Conservation (phyloP, 768 basidiomycete genomes). For the Boletus coccyginus region DNA sequence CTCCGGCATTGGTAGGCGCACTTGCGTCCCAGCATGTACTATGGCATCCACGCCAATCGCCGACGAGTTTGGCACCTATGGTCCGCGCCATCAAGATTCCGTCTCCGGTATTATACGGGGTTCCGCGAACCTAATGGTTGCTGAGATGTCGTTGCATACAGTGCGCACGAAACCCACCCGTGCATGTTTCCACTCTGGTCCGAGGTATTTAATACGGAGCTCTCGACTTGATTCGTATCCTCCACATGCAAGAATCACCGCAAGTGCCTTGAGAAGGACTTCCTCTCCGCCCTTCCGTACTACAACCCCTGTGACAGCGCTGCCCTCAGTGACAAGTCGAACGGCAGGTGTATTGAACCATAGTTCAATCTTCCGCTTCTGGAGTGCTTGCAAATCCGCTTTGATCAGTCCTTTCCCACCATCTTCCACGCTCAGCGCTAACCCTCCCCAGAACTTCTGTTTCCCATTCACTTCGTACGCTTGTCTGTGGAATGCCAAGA, state of each 20-base stretch:
- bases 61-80: constrained; percentile 52
- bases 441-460: constrained; percentile 70
- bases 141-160: neutral
- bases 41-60: constrained; percentile 73
- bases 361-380: constrained; percentile 47
- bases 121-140: constrained; percentile 55
- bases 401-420: constrained; percentile 68
- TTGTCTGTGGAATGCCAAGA: constrained; percentile 60
- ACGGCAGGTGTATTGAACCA: constrained; percentile 56
- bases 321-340: constrained; percentile 32
- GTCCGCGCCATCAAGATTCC: constrained; percentile 51
- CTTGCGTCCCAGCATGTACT: constrained; percentile 72
- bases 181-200: constrained; percentile 56
- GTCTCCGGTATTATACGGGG: constrained; percentile 71
- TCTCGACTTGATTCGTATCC: constrained; percentile 61
- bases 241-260: constrained; percentile 62
- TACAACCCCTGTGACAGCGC: constrained; percentile 44
- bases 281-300: constrained; percentile 39
- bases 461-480: constrained; percentile 63
- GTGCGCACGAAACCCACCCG: constrained; percentile 36
- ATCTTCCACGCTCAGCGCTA: constrained; percentile 58
- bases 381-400: constrained; percentile 50
- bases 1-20: constrained; percentile 47
- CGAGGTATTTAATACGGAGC: constrained; percentile 53
- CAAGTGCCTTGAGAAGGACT: constrained; percentile 37